Evolutionary conservation across 2,329 filamentous ascomycete genomes (phyloP).

Genomic region (Paracoccidioides lutzii): DNA sequence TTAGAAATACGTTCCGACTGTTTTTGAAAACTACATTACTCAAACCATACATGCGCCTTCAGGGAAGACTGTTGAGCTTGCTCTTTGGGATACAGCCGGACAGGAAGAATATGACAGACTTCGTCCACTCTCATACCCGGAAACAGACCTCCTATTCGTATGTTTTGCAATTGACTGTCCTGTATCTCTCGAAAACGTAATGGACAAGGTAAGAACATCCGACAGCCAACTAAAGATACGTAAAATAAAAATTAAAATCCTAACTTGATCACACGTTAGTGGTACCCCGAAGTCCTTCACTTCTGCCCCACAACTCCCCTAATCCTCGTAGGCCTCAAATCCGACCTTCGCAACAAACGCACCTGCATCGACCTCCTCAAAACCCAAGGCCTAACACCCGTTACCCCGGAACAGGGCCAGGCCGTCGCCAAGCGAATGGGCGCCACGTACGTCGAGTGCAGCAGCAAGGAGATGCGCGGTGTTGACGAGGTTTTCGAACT

Average conservation of each 20-base stretch:
- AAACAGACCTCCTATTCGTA: conserved; percentile 95
- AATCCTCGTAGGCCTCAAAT: conserved; percentile 91
- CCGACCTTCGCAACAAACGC: conserved; percentile 86
- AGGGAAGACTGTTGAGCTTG: conserved; percentile 90
- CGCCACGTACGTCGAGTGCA: conserved; percentile 94
- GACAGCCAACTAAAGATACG: not conserved
- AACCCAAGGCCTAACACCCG: conserved; percentile 89
- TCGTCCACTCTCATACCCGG: conserved; percentile 89
- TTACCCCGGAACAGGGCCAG: conserved; percentile 80
- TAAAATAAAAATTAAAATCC: not conserved
- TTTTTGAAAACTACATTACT: conserved; percentile 99
- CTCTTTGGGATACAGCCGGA: conserved; percentile 95
- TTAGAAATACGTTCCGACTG: conserved; percentile 98
- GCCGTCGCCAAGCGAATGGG: conserved; percentile 86
- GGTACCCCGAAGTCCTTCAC: conserved; percentile 97
- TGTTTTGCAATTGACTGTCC: conserved; percentile 99
- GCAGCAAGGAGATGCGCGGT: conserved; percentile 90
- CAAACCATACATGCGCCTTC: conserved; percentile 78
- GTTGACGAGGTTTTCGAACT: conserved; percentile 94
- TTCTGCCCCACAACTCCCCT: conserved; percentile 97
- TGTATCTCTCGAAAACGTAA: conserved; percentile 93
- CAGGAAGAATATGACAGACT: conserved; percentile 98
- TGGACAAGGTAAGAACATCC: conserved; percentile 69
- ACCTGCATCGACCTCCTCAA: conserved; percentile 98
- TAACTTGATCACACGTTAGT: conserved; percentile 41